A percentile compares a stretch with the other conserved stretches of the same genome.
Evolutionary conservation across 176 grass and related monocot genomes (phyloP).

Genomic region (Metroxylon sagu): DNA sequence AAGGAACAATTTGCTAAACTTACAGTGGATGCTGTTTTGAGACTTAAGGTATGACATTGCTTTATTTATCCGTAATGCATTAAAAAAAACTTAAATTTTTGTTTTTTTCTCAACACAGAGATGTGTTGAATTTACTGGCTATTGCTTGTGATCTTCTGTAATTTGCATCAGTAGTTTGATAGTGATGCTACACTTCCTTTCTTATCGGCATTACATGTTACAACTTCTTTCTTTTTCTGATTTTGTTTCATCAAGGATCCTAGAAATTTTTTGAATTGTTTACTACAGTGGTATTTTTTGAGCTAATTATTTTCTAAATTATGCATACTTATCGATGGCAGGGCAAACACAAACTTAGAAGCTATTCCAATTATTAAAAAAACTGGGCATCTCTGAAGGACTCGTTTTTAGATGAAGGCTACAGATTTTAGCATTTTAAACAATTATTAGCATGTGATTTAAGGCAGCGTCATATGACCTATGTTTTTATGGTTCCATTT

Average conservation of each 20-base stretch:
- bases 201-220: no score
- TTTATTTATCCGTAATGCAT: not conserved
- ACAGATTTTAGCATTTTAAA: not conserved
- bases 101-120: no score
- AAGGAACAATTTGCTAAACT: slow-evolving; percentile 97
- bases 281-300: no score
- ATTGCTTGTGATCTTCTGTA: no score
- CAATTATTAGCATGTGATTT: not conserved
- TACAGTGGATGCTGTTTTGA: slow-evolving; percentile 90
- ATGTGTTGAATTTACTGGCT: no score
- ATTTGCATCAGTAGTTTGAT: no score
- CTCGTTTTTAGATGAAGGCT: slow-evolving; percentile 96
- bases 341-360: slow-evolving; percentile 94
- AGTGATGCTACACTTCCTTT: no score
- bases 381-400: slow-evolving; percentile 93
- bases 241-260: no score
- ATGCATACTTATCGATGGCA: slow-evolving; percentile 20
- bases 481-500: not conserved
- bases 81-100: no score
- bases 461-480: not conserved
- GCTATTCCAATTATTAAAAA: slow-evolving; percentile 96
- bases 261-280: no score
- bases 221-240: no score
- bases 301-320: no score
- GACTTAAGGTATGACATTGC: slow-evolving; percentile 62